Evolutionary conservation across 1,284 basidiomycete species (phyloP), one percentile per base, ranked within the genome.

Genomic region (Polyporus tsugae): DNA sequence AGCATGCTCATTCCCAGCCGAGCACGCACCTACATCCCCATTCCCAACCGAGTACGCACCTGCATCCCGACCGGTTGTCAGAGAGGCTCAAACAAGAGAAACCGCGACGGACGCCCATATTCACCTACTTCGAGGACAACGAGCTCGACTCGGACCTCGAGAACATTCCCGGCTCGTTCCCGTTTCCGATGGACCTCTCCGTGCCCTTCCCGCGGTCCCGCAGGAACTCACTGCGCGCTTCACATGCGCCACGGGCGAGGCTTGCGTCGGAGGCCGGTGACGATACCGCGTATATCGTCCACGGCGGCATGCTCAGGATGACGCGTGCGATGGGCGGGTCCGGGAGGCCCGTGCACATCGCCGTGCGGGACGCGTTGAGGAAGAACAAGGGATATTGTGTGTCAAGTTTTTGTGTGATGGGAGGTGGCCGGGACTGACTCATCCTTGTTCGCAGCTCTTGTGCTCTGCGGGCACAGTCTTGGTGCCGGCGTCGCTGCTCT

Each of bases 401-500:
- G 72, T 70, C 2, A 5, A 9, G 10, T 42, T 11, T 25, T 35
- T 29, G 17, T 64, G 33, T 67, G 19, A n/a, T 38, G 11, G 4
- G n/a, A 59, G 6, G 2, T 9, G 7, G 7, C 11, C 39, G 5
- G 6, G 36, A 64, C 60, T 36, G 11, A 29, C 64, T 0, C 11
- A 0, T 39, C 44, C 67, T 33, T 60, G 44, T 65, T 62, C 58
- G 38, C 72, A 93, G 92, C 92, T 68, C 80, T 94, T 29, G 85
- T 94, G 13, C 79, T 94, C 57, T 92, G 90, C 72, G 96, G 96
- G 1, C 96, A 97, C 78, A 95, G 93, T 76, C 84, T 97, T 2
- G 95, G 96, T 10, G 95, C 95, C 6, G 95, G 94, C 0, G 93
- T 96, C 0, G 92, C 92, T 11, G 85, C 89, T 0, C 81, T 95